Conservation (phyloP, 306 rosid genomes). For the Macrotyloma uniflorum region DNA sequence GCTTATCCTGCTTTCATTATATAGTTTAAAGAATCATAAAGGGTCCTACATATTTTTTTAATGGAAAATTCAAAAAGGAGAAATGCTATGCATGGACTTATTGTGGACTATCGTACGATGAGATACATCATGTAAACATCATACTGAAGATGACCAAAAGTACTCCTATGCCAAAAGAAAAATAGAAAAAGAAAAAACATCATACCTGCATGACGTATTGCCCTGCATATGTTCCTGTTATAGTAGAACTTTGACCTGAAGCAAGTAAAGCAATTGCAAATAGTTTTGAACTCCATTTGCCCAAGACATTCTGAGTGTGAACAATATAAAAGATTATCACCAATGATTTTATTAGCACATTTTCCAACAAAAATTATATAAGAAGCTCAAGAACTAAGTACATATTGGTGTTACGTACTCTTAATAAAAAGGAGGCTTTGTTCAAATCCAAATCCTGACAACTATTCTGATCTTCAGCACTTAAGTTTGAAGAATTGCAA, state of each 20-base stretch:
- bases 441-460: slow-evolving; percentile 82
- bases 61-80: neutral
- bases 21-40: neutral
- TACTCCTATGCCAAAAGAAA: neutral
- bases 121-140: neutral
- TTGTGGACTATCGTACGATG: neutral
- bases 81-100: neutral
- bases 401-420: slow-evolving; percentile 47
- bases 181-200: neutral
- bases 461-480: slow-evolving; percentile 59
- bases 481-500: slow-evolving; percentile 67
- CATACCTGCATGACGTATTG: slow-evolving; percentile 93
- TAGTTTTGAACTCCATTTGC: slow-evolving; percentile 88
- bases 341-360: neutral
- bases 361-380: neutral
- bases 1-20: neutral
- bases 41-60: neutral
- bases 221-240: slow-evolving; percentile 94
- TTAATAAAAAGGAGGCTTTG: slow-evolving; percentile 73
- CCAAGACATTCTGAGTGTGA: slow-evolving; percentile 72
- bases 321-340: neutral
- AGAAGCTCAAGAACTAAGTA: neutral
- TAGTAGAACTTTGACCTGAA: slow-evolving; percentile 92
- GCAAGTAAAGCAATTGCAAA: slow-evolving; percentile 85
- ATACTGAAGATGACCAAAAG: neutral